These are phyloP conservation scores for Stephania cephalantha DNA, from an alignment of 164 flowering plant species.

Conservation along the genomic window DNA sequence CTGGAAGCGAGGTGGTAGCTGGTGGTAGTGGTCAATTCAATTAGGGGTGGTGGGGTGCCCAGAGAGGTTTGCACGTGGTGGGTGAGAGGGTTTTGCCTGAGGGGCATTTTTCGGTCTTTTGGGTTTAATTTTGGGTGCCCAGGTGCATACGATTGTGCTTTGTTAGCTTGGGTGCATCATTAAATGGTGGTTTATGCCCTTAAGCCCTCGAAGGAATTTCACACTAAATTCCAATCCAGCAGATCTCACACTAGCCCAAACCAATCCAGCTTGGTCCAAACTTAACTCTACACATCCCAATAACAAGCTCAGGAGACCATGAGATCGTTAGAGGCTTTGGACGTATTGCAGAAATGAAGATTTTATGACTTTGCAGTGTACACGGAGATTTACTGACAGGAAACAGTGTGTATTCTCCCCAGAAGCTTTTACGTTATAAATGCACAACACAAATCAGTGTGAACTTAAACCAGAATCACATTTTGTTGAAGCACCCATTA, in stretches of 20 bases:
- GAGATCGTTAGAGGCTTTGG: background rate
- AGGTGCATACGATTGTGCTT: no score
- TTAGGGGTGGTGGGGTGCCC: no score
- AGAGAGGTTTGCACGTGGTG: no score
- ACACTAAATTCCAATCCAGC: background rate
- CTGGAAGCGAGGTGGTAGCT: no score
- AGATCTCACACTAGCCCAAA: background rate
- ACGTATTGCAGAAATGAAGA: background rate
- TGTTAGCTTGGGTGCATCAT: no score
- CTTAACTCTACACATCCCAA: background rate
- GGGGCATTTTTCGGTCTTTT: no score
- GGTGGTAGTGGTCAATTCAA: no score
- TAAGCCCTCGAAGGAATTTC: no score
- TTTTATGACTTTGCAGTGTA: background rate
- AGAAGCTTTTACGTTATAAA: background rate
- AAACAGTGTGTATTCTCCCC: background rate
- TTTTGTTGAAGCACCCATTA: constrained; percentile 2
- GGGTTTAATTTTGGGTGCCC: no score
- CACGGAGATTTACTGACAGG: background rate
- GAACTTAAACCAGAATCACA: background rate
- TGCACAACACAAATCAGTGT: background rate
- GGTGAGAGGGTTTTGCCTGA: no score
- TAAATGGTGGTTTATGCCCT: no score
- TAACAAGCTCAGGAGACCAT: background rate
- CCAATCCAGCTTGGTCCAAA: background rate